Evolutionary conservation across 2,329 filamentous ascomycete species (phyloP), one percentile per base, ranked within the genome.

Genomic region (Clarireedia monteithiana): DNA sequence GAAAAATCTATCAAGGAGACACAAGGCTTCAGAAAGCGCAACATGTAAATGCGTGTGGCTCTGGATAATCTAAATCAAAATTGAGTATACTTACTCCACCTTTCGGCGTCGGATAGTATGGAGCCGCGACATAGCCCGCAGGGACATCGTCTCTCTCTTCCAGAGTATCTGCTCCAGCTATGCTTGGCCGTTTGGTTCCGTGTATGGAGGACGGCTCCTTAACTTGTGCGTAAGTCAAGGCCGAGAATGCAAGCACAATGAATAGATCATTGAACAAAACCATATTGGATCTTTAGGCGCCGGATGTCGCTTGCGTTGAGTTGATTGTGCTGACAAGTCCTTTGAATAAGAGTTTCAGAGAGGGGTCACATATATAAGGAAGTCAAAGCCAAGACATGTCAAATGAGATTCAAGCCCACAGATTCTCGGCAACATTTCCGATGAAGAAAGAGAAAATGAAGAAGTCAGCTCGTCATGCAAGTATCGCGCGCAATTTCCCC

Each of bases 1-100:
- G 30, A 10, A 34, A 34, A 34, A 12, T 34, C 30, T 12, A 34
- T 34, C 9, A 34, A 34, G 10, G 30, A 34, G 30, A 34, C 4
- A 14, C 30, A 34, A 34, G 30, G 30, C 30, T 34, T 34, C 10
- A 12, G 9, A 34, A 34, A 34, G 30, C 30, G 10, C 3, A 12
- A 12, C 12, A 12, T 12, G 30, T 12, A 14, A 12, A 34, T 12
- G 9, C 20, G 20, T 20, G 20, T 20, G 20, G 20, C 20, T 20
- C 20, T 20, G 20, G 20, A 20, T 20, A 20, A 20, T 20, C 2
- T 20, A 2, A 20, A 20, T 20, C 20, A 3, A 20, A 20, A 20
- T 20, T 20, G 10, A 4, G 30, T 34, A 34, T 14, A 34, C 30
- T 34, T 12, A 34, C 30, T 84, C 88, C 91, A 40, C 88, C 88